Evolutionary conservation across 441 rosid genomes (phyloP).

Genomic region (Erodium texanum): DNA sequence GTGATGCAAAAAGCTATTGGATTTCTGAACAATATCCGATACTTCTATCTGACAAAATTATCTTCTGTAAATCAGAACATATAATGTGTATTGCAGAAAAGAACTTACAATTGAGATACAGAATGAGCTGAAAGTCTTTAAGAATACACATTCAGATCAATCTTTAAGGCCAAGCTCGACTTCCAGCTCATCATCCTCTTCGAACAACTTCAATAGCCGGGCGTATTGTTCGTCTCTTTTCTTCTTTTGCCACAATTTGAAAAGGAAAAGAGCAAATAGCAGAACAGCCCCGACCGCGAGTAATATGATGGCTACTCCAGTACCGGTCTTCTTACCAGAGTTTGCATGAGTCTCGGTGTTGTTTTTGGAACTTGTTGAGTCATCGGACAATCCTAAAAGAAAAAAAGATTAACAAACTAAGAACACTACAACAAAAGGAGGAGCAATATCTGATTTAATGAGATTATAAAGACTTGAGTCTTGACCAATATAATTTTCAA

Average conservation of each 20-base stretch:
- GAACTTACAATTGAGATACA: not conserved
- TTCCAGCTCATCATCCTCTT: slow-evolving; percentile 97
- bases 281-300: slow-evolving; percentile 44
- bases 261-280: slow-evolving; percentile 50
- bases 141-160: slow-evolving; percentile 28
- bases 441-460: not conserved
- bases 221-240: slow-evolving; percentile 96
- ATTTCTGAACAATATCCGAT: too few relatives aligned
- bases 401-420: not conserved
- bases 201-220: slow-evolving; percentile 81
- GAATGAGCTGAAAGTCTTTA: slow-evolving; percentile 12
- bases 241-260: slow-evolving; percentile 92
- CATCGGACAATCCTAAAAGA: slow-evolving; percentile 47
- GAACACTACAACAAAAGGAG: not conserved
- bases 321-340: slow-evolving; percentile 38
- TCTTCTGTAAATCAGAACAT: not conserved
- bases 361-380: slow-evolving; percentile 33
- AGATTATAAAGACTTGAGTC: not conserved
- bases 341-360: slow-evolving; percentile 29
- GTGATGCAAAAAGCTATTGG: not conserved
- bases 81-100: not conserved
- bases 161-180: slow-evolving; percentile 93
- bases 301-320: slow-evolving; percentile 41
- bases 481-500: not conserved
- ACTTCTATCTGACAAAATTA: too few relatives aligned